Evolutionary conservation across 495 filamentous ascomycete species (phyloP).

Genomic region (Hypoxylon fragiforme): DNA sequence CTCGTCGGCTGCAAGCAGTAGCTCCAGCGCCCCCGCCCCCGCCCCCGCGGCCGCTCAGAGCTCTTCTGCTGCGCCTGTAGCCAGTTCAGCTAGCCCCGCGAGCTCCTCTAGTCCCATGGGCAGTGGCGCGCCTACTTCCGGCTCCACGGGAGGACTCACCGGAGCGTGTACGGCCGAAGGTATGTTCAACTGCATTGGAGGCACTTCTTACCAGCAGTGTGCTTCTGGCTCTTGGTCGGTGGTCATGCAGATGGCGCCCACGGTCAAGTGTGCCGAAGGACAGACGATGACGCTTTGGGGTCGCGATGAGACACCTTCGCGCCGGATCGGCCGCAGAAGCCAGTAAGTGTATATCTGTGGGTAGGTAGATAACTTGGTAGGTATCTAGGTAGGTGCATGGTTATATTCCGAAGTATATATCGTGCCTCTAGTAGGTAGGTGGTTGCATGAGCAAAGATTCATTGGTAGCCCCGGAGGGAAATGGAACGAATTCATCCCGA

Average conservation of each 20-base stretch:
- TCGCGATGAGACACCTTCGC: constrained; percentile 11
- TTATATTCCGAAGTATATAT: too few species aligned
- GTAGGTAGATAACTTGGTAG: background rate
- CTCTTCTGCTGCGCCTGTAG: background rate
- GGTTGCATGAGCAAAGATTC: too few species aligned
- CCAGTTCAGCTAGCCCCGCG: constrained; percentile 6
- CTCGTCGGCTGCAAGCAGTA: background rate
- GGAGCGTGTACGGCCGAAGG: constrained; percentile 35
- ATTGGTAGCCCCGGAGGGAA: too few species aligned
- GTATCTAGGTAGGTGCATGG: background rate
- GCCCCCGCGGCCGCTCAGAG: constrained; percentile 2
- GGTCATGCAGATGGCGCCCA: constrained; percentile 29
- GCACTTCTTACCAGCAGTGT: constrained; percentile 38
- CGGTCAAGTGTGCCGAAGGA: constrained; percentile 27
- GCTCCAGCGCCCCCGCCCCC: background rate
- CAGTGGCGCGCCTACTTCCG: constrained; percentile 14
- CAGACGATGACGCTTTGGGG: constrained; percentile 37
- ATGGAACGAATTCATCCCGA: too few species aligned
- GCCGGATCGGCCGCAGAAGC: constrained; percentile 3
- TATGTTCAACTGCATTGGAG: constrained; percentile 43
- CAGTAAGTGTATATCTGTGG: background rate
- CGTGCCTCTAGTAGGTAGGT: too few species aligned
- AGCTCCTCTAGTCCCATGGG: constrained; percentile 6
- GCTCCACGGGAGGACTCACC: constrained; percentile 31
- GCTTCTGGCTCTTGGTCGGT: constrained; percentile 33